These are phyloP conservation scores for Botrytis tulipae DNA, from an alignment of 2,329 filamentous ascomycete genomes.

Conservation along the genomic window DNA sequence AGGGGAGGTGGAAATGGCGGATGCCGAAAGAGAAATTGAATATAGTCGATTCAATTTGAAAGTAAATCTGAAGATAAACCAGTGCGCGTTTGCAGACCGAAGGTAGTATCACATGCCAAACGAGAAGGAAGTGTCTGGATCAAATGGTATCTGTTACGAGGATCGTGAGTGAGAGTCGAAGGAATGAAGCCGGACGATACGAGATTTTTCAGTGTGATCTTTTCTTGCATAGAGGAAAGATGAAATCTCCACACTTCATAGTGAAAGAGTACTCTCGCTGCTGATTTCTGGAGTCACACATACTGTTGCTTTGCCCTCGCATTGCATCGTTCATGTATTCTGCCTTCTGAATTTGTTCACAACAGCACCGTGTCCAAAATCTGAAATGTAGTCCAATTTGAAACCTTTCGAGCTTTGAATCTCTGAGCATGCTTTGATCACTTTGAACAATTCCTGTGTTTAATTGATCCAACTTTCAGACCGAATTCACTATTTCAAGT, in stretches of 20 bases:
- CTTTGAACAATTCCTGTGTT: neutral
- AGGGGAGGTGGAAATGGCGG: neutral
- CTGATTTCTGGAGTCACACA: neutral
- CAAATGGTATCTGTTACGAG: neutral
- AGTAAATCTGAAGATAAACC: neutral
- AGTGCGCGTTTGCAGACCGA: neutral
- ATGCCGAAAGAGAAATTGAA: neutral
- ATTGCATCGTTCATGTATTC: neutral
- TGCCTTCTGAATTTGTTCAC: neutral
- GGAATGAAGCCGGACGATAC: neutral
- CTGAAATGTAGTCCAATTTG: neutral
- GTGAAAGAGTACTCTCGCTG: neutral
- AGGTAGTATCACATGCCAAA: neutral
- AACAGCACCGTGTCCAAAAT: neutral
- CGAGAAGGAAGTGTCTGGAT: neutral
- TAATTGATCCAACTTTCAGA: neutral
- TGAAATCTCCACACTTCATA: neutral
- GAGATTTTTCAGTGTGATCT: neutral
- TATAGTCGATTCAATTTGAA: neutral
- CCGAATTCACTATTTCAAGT: neutral
- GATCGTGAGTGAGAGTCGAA: neutral
- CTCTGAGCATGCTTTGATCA: neutral
- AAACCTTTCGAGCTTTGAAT: neutral
- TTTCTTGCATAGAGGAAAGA: neutral
- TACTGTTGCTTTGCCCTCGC: neutral